These are phyloP conservation scores for Urtica urens DNA, from an alignment of 306 rosid genomes.

Conservation along the genomic window DNA sequence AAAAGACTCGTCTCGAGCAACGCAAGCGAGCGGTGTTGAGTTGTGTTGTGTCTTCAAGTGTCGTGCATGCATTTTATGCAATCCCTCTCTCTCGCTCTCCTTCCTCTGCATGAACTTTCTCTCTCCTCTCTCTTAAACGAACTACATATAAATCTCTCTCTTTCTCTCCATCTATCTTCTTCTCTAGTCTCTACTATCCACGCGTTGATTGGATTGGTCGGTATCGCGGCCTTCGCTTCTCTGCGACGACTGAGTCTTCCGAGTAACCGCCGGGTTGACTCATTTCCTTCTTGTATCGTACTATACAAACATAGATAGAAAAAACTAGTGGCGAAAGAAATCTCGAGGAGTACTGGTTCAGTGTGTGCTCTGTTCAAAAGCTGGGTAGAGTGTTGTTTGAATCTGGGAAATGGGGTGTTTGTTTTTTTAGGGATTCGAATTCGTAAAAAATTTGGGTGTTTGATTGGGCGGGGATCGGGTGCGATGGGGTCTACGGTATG, in stretches of 20 bases:
- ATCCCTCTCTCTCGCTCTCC: slow-evolving; percentile 35
- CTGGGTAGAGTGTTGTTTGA: neutral
- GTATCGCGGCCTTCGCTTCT: slow-evolving; percentile 16
- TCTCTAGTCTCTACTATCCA: slow-evolving; percentile 15
- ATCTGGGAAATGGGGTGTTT: slow-evolving; percentile 8
- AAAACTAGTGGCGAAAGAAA: slow-evolving; percentile 7
- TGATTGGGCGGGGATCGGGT: slow-evolving; percentile 24
- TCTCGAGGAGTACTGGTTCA: neutral
- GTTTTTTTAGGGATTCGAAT: slow-evolving; percentile 39
- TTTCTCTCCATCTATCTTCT: slow-evolving; percentile 12
- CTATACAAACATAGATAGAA: neutral
- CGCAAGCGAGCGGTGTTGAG: too few relatives aligned
- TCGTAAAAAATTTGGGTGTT: slow-evolving; percentile 21
- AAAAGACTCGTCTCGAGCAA: too few relatives aligned
- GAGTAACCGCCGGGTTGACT: slow-evolving; percentile 20
- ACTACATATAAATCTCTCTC: slow-evolving; percentile 7
- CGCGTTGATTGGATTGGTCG: slow-evolving; percentile 40
- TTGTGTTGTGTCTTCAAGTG: slow-evolving; percentile 60
- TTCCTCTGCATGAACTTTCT: slow-evolving; percentile 94
- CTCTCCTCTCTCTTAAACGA: slow-evolving; percentile 10
- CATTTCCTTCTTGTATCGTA: slow-evolving; percentile 1
- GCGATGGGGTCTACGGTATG: slow-evolving; percentile 66
- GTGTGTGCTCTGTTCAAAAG: slow-evolving; percentile 5
- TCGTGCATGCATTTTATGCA: slow-evolving; percentile 99
- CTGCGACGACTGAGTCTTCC: slow-evolving; percentile 2